Base-by-base conservation (phyloP, 495 filamentous ascomycete species). In the Trichoderma gamsii region DNA sequence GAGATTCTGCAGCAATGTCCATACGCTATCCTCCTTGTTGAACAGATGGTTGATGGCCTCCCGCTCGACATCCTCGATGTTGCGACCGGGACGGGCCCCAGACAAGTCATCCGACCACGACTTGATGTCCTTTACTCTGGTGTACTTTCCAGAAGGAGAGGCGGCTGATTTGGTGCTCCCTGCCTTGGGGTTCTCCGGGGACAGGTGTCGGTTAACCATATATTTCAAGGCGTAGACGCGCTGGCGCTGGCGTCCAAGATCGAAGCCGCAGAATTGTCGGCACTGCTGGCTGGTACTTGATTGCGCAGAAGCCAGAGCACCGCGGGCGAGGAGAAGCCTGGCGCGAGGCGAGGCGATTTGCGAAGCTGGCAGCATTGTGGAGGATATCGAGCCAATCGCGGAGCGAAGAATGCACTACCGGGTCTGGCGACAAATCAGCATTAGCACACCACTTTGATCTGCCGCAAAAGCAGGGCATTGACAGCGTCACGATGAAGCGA, bases 231-330 rank as follows among this genome's bases (percentile, higher is more conserved):
- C 79, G 11, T 77, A 65, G 23, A 65, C 49, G 29, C 76, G 76
- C 44, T 79, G 74, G 2, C 79, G 79, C 21, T 76, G 79, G 64
- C 75, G 77, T 12, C 77, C 79, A 66, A 84, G 79, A 63, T 81
- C 78, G 69, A 83, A 84, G 67, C 66, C 72, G 21, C 84, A 80
- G 12, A 67, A 72, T 65, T 84, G 83, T 41, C 67, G 71, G 18
- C 49, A 71, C 67, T 70, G 72, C 13, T 61, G 56, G 16, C 25
- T 32, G 56, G 56, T 25, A 13, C 13, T 32, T 12, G 56, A 61
- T 4, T 32, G 56, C 8, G 51, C 21, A 56, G 51, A 56, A n/a
- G 59, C 71, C 68, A 12, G 70, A 52, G 38, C 66, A 44, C 16
- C 64, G 69, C 65, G 75, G 67, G 13, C 70, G 65, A 23, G 56